These are phyloP conservation scores for Elongisporangium anandrum DNA, from an alignment of 352 stramenopile species.

Conservation along the genomic window DNA sequence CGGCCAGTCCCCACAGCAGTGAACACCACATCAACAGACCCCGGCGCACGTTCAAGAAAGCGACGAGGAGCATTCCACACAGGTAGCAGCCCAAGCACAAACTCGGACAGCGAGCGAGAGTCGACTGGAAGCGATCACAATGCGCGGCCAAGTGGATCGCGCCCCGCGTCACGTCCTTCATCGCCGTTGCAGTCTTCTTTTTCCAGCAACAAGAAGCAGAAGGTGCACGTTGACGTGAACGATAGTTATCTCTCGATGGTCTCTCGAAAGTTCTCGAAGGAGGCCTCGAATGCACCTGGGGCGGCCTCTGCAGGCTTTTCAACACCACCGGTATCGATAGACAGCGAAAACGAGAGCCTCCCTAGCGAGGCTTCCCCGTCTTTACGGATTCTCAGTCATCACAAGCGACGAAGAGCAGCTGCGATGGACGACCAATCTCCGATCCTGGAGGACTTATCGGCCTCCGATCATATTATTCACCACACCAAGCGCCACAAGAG, in stretches of 20 bases:
- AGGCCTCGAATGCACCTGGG: not conserved
- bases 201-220: slow-evolving; percentile 50
- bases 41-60: slow-evolving; percentile 11
- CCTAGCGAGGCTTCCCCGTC: not conserved
- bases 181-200: slow-evolving; percentile 7
- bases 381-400: not conserved
- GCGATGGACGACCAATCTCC: slow-evolving; percentile 25
- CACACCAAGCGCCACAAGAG: slow-evolving; percentile 50
- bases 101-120: not conserved
- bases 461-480: slow-evolving; percentile 16
- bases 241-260: slow-evolving; percentile 34
- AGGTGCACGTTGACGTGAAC: slow-evolving; percentile 32
- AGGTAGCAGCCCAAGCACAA: not conserved
- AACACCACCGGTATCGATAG: not conserved
- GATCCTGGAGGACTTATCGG: slow-evolving; percentile 26
- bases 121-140: not conserved
- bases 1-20: not conserved
- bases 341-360: not conserved
- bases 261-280: slow-evolving; percentile 22
- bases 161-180: not conserved
- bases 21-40: not conserved
- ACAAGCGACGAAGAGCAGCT: slow-evolving; percentile 3
- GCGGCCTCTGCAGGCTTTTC: not conserved
- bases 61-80: slow-evolving; percentile 6
- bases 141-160: not conserved